phyloP scores from a whole-genome alignment of 129 eudicot species.

The sunflower (Helianthus annuus) region DNA sequence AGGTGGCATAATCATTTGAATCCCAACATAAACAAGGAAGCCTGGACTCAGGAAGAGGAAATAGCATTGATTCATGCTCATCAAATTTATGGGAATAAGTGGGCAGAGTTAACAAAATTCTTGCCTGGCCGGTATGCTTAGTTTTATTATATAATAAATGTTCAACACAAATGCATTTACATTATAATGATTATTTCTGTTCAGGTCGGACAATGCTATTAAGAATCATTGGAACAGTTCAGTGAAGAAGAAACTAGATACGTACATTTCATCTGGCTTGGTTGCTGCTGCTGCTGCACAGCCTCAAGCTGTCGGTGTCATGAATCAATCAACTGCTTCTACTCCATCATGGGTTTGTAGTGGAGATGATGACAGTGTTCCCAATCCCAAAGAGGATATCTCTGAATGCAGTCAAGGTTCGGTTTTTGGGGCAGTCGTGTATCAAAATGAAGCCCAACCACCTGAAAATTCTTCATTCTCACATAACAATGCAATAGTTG shows the following conservation, averaged over 20 bases:
- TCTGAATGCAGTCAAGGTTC: constrained; percentile 90
- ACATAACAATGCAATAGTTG: constrained; percentile 37
- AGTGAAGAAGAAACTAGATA: constrained; percentile 37
- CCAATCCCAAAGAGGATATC: constrained; percentile 56
- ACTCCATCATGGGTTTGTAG: constrained; percentile 51
- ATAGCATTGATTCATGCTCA: constrained; percentile 76
- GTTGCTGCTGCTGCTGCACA: constrained; percentile 21
- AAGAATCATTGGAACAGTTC: constrained; percentile 49
- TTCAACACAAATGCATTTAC: background rate
- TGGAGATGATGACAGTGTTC: constrained; percentile 60
- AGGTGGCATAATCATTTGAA: constrained; percentile 99
- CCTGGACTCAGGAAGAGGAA: constrained; percentile 98
- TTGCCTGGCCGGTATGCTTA: constrained; percentile 82
- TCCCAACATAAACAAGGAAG: constrained; percentile 86
- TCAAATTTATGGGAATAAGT: constrained; percentile 86
- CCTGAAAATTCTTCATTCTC: constrained; percentile 50
- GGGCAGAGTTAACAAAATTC: constrained; percentile 93
- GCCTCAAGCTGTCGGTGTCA: constrained; percentile 39
- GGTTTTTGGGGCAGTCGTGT: constrained; percentile 31
- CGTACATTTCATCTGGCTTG: constrained; percentile 38
- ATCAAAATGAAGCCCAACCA: constrained; percentile 42
- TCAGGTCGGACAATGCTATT: constrained; percentile 70
- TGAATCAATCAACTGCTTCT: constrained; percentile 52
- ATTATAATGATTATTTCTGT: background rate
- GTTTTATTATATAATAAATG: constrained; percentile 11